These are phyloP conservation scores for Populus tremula DNA, from an alignment of 345 rosid species.

Conservation along the genomic window DNA sequence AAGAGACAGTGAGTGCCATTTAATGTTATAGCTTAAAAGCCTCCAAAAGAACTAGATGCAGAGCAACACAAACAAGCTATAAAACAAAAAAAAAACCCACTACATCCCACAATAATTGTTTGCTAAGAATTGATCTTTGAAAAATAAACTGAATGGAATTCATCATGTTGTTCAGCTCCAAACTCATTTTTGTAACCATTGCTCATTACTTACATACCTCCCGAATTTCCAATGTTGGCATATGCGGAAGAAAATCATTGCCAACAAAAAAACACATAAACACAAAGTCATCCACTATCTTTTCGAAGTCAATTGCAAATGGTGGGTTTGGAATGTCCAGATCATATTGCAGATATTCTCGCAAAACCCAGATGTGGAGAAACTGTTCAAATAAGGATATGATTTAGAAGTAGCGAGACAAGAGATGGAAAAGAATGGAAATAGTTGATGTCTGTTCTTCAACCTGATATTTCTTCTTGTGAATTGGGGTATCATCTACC, in stretches of 20 bases:
- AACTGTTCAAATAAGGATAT: constrained; percentile 51
- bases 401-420: constrained; percentile 3
- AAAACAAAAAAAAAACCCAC: not conserved
- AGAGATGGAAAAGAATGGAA: not conserved
- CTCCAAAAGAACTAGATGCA: not conserved
- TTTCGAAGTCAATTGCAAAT: constrained; percentile 72
- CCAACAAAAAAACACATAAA: constrained; percentile 98
- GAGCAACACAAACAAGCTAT: not conserved
- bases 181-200: constrained; percentile 10
- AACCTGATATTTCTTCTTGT: constrained; percentile 99
- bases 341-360: constrained; percentile 89
- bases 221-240: constrained; percentile 97
- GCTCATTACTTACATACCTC: constrained; percentile 53
- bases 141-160: not conserved
- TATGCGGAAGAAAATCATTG: constrained; percentile 97
- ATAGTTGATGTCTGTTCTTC: constrained; percentile 9
- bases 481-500: constrained; percentile 64
- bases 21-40: not conserved
- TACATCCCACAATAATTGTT: not conserved
- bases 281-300: constrained; percentile 95
- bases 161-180: not conserved
- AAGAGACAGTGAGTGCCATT: not conserved
- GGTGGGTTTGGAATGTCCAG: constrained; percentile 80
- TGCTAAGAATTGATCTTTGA: not conserved
- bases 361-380: constrained; percentile 85